Conservation (phyloP, 164 flowering plant genomes). For the Liquidambar formosana region DNA sequence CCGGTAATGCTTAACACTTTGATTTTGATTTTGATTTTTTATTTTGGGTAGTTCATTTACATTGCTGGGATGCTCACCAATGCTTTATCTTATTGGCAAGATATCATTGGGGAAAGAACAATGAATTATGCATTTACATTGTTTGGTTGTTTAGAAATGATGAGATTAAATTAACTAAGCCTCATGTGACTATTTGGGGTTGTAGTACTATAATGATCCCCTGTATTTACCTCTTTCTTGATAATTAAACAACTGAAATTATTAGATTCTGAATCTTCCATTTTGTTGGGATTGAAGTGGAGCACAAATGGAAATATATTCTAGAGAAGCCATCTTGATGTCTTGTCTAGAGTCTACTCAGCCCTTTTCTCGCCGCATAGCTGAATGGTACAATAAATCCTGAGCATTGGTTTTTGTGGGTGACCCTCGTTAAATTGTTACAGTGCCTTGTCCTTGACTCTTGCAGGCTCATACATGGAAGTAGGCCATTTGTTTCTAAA, state of each 20-base stretch:
- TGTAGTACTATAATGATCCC: neutral
- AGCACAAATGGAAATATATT: too few relatives aligned
- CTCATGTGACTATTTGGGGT: neutral
- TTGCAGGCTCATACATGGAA: too few relatives aligned
- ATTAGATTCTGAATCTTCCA: neutral
- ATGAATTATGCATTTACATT: neutral
- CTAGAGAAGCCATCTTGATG: too few relatives aligned
- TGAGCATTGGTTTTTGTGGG: too few relatives aligned
- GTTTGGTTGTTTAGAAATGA: neutral
- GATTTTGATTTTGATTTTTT: neutral
- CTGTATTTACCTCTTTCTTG: neutral
- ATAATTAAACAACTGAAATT: too few relatives aligned
- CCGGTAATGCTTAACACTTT: conserved; percentile 67
- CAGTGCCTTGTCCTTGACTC: too few relatives aligned
- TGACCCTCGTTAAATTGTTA: too few relatives aligned
- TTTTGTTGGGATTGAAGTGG: neutral
- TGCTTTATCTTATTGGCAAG: neutral
- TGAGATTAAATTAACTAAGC: neutral
- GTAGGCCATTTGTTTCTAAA: too few relatives aligned
- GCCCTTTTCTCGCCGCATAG: too few relatives aligned
- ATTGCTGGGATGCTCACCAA: neutral
- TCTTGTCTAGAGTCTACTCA: too few relatives aligned
- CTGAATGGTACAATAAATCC: too few relatives aligned
- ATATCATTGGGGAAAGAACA: neutral
- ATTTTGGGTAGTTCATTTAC: neutral